Evolutionary conservation across 805 yeast species (phyloP), one percentile per base, ranked within the genome.

Genomic region (Tetrapisispora pingtungensis): DNA sequence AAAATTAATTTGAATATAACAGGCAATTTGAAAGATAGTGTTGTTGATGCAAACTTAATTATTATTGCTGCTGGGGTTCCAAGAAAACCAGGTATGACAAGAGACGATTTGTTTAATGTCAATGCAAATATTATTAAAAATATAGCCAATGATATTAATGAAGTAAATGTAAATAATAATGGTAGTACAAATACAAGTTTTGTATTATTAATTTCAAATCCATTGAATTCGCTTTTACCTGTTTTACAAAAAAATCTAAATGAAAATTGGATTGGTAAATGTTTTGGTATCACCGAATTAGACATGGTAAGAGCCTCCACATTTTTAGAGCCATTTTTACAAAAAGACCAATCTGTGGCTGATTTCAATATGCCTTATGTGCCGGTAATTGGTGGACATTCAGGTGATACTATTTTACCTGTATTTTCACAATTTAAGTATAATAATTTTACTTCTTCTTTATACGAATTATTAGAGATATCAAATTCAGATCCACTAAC

Each of bases 31-130:
- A 69, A 71, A 48, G 71, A 69, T 46, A 95, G 96, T 17, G 70
- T 89, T 55, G 69, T 74, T 42, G 88, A 81, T 41, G 77, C 95
- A 43, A 94, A 88, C 58, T 80, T 89, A 48, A 88, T 89, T 43
- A 77, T 89, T 47, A 86, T 89, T 65, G 89, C 89, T 55, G 93
- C 93, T 40, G 93, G 93, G 70, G 87, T 83, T 48, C 90, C 93
- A 66, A 77, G 93, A 73, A 83, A 83, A 67, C 89, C 89, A 52
- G 93, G 93, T 59, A 83, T 83, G 90, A 80, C 90, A 55, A 77
- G 93, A 69, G 93, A 83, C 65, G 93, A 83, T 65, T 73, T 83
- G 64, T 83, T 83, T 75, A 79, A 80, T 70, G 81, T 86, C 68
- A 83, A 83, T 59, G 90, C 89, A 36, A 80, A 84, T 30, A 83